Base-by-base conservation (phyloP, 2,329 filamentous ascomycete species). In the Ophiostoma sp. region DNA sequence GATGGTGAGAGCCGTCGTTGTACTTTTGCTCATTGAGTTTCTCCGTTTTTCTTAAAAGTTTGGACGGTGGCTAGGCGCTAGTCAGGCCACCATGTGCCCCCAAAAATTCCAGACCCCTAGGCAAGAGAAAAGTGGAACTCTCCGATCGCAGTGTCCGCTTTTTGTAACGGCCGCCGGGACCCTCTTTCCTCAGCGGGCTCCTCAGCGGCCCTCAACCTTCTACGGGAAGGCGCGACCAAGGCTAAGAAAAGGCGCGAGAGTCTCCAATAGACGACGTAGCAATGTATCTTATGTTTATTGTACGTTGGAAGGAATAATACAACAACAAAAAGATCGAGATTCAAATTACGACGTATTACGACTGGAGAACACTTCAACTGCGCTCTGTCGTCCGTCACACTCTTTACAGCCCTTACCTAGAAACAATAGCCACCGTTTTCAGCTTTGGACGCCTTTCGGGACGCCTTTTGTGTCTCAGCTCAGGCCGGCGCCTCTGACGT, bases 81-180 rank as follows among this genome's bases (percentile, higher is more conserved):
- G 22, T 17, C n/a, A 17, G 45, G 63, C 22, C 6, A 22, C 63
- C 63, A 64, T 22, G 22, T 22, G n/a, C 1, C 1, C n/a, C 61
- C 61, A 52, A 50, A 48, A 68, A 50, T 31, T 31, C n/a, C 63
- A 45, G 42, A 48, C 63, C 39, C 39, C 42, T n/a, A 33, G 33
- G 63, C 39, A 48, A 28, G 8, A 55, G 19, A 69, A 69, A 52
- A 69, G 66, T 69, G 66, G 66, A 36, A 31, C 64, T 19, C 17
- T 68, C 61, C 64, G 42, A 50, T 50, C 64, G 64, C 42, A 68
- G 64, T 68, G 42, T 33, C 66, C 66, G 45, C 45, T 39, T 69
- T 69, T 52, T 50, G 64, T 50, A 68, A 68, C 64, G 64, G 64
- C 42, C 28, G 22, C 2, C 45, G 64, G 64, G 39, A 6, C 42